Conservation (phyloP, 352 stramenopile genomes). For the Peronospora farinosa region DNA sequence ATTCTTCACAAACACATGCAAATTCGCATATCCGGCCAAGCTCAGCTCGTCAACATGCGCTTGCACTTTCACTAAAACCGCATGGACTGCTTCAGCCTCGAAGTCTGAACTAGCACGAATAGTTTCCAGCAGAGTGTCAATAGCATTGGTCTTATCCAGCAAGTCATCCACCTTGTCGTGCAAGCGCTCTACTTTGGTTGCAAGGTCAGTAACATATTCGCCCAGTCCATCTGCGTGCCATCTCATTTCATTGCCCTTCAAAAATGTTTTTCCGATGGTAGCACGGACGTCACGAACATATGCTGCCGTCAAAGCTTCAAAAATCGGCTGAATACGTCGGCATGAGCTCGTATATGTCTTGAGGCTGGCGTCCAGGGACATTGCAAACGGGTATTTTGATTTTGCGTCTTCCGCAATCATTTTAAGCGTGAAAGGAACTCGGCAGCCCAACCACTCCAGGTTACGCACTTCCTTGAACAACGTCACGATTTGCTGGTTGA, state of each 20-base stretch:
- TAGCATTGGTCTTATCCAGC: constrained; percentile 87
- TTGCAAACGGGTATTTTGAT: constrained; percentile 94
- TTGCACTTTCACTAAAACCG: constrained; percentile 86
- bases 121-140: constrained; percentile 87
- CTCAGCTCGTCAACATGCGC: constrained; percentile 92
- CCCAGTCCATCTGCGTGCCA: constrained; percentile 84
- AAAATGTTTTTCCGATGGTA: constrained; percentile 85
- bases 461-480: constrained; percentile 99
- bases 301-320: constrained; percentile 62
- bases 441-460: constrained; percentile 96
- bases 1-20: constrained; percentile 88
- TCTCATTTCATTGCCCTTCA: constrained; percentile 84
- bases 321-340: constrained; percentile 75
- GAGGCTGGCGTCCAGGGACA: constrained; percentile 94
- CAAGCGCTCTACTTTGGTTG: constrained; percentile 91
- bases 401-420: constrained; percentile 96
- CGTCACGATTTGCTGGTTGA: constrained; percentile 97
- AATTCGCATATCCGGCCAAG: constrained; percentile 90
- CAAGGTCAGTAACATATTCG: constrained; percentile 84
- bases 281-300: constrained; percentile 80
- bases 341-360: constrained; percentile 89
- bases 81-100: constrained; percentile 36
- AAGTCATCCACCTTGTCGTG: constrained; percentile 98
- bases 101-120: constrained; percentile 62
- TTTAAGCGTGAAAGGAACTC: constrained; percentile 92